A percentile compares a stretch with the other conserved stretches of the same genome.
Conservation (phyloP, 805 yeast genomes). For the Candida stauntonica region DNA sequence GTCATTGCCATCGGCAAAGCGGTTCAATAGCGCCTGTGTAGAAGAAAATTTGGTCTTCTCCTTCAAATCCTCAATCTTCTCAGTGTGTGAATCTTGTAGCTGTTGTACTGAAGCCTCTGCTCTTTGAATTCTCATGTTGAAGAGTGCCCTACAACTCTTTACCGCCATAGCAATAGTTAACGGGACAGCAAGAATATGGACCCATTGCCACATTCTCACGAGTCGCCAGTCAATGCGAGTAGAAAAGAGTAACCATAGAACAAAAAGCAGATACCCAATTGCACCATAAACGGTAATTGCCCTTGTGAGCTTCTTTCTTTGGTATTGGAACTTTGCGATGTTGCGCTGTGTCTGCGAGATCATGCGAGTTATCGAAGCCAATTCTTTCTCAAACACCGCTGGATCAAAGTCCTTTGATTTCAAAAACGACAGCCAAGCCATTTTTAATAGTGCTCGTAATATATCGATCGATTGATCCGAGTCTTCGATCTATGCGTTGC, state of each 20-base stretch:
- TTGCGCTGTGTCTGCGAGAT: slow-evolving; percentile 31
- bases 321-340: slow-evolving; percentile 16
- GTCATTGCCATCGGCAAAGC: slow-evolving; percentile 55
- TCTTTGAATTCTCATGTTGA: slow-evolving; percentile 9
- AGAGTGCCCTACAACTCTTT: slow-evolving; percentile 1
- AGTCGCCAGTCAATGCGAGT: slow-evolving; percentile 1
- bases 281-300: slow-evolving; percentile 13
- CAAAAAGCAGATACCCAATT: slow-evolving; percentile 4
- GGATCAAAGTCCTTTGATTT: slow-evolving; percentile 37
- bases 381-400: slow-evolving; percentile 38
- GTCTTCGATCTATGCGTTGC: no score
- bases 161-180: not conserved
- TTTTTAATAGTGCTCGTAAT: slow-evolving; percentile 3
- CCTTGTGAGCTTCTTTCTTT: slow-evolving; percentile 4
- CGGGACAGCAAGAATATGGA: slow-evolving; percentile 2
- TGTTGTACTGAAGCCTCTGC: slow-evolving; percentile 23
- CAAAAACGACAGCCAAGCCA: slow-evolving; percentile 25
- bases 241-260: not conserved
- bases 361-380: slow-evolving; percentile 34
- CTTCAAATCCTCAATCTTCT: slow-evolving; percentile 63
- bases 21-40: slow-evolving; percentile 66
- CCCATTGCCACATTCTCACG: slow-evolving; percentile 2
- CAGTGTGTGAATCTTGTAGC: slow-evolving; percentile 43
- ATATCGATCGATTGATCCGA: not conserved
- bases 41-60: slow-evolving; percentile 68